phyloP scores from a whole-genome alignment of 805 yeast species.

The Zygoascus ofunaensis region DNA sequence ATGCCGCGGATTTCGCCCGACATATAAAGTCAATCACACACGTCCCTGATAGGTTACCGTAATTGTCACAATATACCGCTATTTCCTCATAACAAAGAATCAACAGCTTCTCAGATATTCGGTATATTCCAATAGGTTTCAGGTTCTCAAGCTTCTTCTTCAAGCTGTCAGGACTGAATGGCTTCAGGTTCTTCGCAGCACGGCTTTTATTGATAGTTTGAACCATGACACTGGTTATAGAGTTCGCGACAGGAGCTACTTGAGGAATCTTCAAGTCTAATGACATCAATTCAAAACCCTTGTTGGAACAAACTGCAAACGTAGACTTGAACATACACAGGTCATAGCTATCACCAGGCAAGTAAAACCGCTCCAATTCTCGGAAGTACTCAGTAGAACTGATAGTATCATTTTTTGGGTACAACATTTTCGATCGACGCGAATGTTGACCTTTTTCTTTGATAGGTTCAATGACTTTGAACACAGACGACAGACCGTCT shows the following conservation, averaged over 20 bases:
- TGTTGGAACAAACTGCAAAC: constrained; percentile 55
- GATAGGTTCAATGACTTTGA: constrained; percentile 54
- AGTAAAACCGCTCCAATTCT: constrained; percentile 39
- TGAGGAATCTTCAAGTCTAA: constrained; percentile 48
- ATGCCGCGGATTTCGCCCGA: constrained; percentile 28
- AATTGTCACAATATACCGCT: constrained; percentile 54
- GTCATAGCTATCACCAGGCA: constrained; percentile 49
- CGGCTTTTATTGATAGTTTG: constrained; percentile 14
- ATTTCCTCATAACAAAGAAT: constrained; percentile 61
- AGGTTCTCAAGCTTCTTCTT: constrained; percentile 34
- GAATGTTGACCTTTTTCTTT: constrained; percentile 27
- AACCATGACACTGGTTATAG: constrained; percentile 10
- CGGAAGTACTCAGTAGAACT: constrained; percentile 35
- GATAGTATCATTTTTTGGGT: constrained; percentile 15
- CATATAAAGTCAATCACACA: constrained; percentile 36
- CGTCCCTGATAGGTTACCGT: constrained; percentile 32
- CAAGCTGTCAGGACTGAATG: constrained; percentile 20
- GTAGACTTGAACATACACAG: constrained; percentile 57
- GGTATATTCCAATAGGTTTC: constrained; percentile 55
- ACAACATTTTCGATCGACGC: constrained; percentile 19
- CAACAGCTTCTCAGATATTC: constrained; percentile 44
- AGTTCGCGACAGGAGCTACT: constrained; percentile 42
- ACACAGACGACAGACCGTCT: constrained; percentile 41
- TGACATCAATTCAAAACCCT: constrained; percentile 58
- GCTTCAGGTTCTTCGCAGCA: constrained; percentile 34